Base-by-base conservation (phyloP, 805 yeast genomes). In the Clavispora vitiphila region DNA sequence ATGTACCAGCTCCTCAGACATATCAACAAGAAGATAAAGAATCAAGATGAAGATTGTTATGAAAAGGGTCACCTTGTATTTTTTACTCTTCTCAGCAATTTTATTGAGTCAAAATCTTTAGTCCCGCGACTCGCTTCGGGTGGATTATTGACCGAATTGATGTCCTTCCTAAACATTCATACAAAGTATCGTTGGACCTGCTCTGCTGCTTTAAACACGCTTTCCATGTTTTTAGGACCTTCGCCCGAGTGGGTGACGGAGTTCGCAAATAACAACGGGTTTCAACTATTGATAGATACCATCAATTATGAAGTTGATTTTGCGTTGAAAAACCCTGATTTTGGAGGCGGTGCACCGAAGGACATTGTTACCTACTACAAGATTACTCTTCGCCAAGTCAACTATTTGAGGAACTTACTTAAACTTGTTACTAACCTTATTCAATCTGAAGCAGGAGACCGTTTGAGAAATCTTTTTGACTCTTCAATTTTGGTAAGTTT, bases 401-500 rank as follows among this genome's bases (percentile, higher is more conserved):
- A 78, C 31, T 64, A 57, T 46, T 52, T 67, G 19, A 42, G 60
- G 16, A 73, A 80, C 31, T 58, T 85, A 38, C 61, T 88, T 50
- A 84, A 80, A 46, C 71, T 89, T 20, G 80, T 83, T 0, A 61
- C 78, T 18, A 75, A 80, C 47, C 61, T 89, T 35, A 70, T 90
- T 32, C 78, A 77, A 41, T 72, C 81, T n/a, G 88, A 86, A 39
- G 76, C 83, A 4, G 93, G 95, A 32, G 96, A 89, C 56, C 72
- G 93, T 44, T 76, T 88, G 54, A 77, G 96, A 58, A 87, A 87
- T 48, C 61, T 91, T 30, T 86, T 87, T 54, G 98, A 91, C 54
- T 86, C 96, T 0, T 81, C 89, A 0, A 64, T 91, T n/a, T 62
- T 90, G 14, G 55, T 62, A 22, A 73, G 84, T 22, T 63, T 88